phyloP scores from a whole-genome alignment of 2,329 filamentous ascomycete species.

The Ceratocystis eucalypticola region DNA sequence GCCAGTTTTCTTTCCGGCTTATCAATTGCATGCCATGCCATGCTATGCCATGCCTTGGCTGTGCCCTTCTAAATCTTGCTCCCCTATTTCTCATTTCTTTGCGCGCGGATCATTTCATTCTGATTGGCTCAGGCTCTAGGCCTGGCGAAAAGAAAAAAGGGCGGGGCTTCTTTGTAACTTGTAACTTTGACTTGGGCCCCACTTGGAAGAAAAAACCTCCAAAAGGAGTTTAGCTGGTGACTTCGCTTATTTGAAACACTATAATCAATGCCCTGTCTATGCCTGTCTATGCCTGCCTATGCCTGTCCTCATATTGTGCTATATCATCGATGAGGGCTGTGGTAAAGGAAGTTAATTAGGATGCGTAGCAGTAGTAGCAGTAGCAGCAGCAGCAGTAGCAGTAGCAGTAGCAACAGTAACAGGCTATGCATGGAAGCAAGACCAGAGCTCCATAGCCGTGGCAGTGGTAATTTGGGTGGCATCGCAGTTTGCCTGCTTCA shows the following conservation, averaged over 20 bases:
- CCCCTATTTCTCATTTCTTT: background rate
- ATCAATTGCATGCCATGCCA: background rate
- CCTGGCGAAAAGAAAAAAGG: background rate
- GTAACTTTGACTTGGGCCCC: background rate
- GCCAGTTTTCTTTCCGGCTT: background rate
- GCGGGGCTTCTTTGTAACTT: background rate
- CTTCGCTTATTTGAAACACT: conserved; percentile 8
- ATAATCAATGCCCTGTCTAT: background rate
- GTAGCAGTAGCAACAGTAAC: background rate
- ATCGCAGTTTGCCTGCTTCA: too few species aligned
- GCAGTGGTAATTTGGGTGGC: too few species aligned
- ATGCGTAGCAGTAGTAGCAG: background rate
- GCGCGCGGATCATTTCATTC: background rate
- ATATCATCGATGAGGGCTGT: background rate
- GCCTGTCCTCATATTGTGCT: too few species aligned
- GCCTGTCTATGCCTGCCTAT: too few species aligned
- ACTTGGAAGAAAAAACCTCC: background rate
- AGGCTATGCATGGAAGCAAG: too few species aligned
- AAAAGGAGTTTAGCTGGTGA: background rate
- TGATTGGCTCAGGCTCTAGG: background rate
- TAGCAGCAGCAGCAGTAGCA: background rate
- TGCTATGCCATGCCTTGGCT: background rate
- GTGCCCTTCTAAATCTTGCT: background rate
- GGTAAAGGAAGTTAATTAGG: background rate
- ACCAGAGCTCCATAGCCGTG: too few species aligned